Base-by-base conservation (phyloP, 2,329 filamentous ascomycete genomes). In the Colletotrichum chlorophyti region DNA sequence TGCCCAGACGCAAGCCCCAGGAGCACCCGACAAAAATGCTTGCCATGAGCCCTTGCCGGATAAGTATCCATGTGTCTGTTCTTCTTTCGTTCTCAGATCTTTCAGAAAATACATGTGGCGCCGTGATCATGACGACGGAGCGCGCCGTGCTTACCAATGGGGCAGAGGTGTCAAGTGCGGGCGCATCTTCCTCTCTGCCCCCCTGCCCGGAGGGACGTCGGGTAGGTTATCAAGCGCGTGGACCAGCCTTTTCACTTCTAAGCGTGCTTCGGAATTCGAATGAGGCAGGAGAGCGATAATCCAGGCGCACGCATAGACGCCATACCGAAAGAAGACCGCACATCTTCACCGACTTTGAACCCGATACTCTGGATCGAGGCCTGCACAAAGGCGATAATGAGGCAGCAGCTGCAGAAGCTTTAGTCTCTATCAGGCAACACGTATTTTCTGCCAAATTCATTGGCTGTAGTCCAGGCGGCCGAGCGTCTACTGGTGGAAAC, bases 261-360 rank as follows among this genome's bases (percentile, higher is more conserved):
- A 38, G 27, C 10, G 27, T 34, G 51, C 35, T 38, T 57, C 38
- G 52, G 42, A 14, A 23, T 32, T 34, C 57, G 19, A 60, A 60
- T 41, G 31, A 40, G 57, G 57, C 42, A 60, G 57, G 57, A 60
- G 57, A 55, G 24, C 15, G 23, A 11, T 40, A 43, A 57, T 11
- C 11, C n/a, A n/a, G n/a, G n/a, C n/a, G n/a, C n/a, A n/a, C n/a
- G n/a, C n/a, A n/a, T 50, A 52, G 17, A 60, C 38, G 11, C 43
- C 37, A 29, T 24, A 11, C 32, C 27, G 31, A 29, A 59, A 43
- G 31, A 59, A 54, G 24, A 59, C 19, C 31, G 21, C 17, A 26
- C 14, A 32, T 49, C 51, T 47, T 57, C 57, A 60, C 57, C 52
- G 57, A 60, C 57, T 60, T 50, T 60, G 42, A 38, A 45, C 38